Evolutionary conservation across 2,329 filamentous ascomycete genomes (phyloP).

Genomic region (Beauveria bassiana): DNA sequence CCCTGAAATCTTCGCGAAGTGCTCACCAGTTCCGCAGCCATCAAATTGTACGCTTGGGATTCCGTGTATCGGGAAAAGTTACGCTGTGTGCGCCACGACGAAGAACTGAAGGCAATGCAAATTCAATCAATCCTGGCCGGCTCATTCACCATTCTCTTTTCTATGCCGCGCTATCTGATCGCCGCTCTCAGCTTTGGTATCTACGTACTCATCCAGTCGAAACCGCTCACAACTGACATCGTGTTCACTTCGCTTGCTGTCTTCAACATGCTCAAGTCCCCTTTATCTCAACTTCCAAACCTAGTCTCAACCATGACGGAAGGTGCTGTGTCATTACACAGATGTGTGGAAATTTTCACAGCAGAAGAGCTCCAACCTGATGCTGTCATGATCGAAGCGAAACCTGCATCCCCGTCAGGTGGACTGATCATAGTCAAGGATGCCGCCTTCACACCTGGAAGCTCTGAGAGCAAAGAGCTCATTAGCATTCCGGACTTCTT

Average conservation of each 20-base stretch:
- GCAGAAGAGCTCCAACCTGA: constrained; percentile 79
- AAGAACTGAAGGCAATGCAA: constrained; percentile 78
- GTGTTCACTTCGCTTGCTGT: constrained; percentile 80
- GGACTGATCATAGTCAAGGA: constrained; percentile 74
- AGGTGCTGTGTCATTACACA: constrained; percentile 72
- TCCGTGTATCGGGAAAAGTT: constrained; percentile 88
- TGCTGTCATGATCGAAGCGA: constrained; percentile 58
- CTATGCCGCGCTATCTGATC: constrained; percentile 83
- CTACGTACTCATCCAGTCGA: constrained; percentile 69
- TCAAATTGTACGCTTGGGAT: constrained; percentile 92
- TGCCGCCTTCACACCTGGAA: constrained; percentile 83
- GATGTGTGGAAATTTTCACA: constrained; percentile 68
- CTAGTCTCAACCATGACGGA: constrained; percentile 89
- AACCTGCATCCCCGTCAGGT: constrained; percentile 64
- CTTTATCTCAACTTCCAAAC: constrained; percentile 80
- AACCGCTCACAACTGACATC: constrained; percentile 75
- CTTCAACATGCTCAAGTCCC: constrained; percentile 88
- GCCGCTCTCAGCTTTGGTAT: constrained; percentile 86
- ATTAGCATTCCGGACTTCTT: constrained; percentile 74
- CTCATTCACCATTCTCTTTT: constrained; percentile 91
- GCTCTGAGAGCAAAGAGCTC: constrained; percentile 56
- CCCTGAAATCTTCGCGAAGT: constrained; percentile 4
- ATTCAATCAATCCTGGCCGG: constrained; percentile 86
- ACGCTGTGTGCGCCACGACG: constrained; percentile 81
- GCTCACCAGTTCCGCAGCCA: constrained; percentile 25